phyloP scores from a whole-genome alignment of 75 land plant species.

The Pinus taeda region DNA sequence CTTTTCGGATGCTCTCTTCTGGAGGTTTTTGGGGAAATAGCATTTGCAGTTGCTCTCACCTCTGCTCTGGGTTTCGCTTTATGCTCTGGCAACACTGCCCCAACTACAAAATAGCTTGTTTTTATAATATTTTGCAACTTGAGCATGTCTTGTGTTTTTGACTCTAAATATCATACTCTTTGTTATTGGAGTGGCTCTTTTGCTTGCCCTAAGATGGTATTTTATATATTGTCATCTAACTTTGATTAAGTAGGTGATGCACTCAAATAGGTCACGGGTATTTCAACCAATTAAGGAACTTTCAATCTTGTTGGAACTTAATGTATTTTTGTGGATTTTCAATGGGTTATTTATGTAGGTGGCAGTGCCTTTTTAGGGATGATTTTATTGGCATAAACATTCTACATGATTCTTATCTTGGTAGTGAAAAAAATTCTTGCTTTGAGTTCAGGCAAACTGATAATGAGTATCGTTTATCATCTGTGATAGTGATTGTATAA shows the following conservation, averaged over 20 bases:
- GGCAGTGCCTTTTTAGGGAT: background rate
- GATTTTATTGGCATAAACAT: background rate
- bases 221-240: too few species aligned
- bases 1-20: too few species aligned
- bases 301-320: background rate
- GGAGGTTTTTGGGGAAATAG: too few species aligned
- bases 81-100: too few species aligned
- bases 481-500: background rate
- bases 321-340: background rate
- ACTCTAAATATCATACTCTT: too few species aligned
- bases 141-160: too few species aligned
- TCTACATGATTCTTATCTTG: background rate
- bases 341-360: background rate
- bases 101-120: too few species aligned
- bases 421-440: background rate
- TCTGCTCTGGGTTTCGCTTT: too few species aligned
- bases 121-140: too few species aligned
- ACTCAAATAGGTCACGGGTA: background rate
- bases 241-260: background rate
- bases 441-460: background rate
- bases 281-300: background rate
- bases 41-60: too few species aligned
- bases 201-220: too few species aligned
- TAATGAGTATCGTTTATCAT: background rate
- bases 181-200: too few species aligned